Evolutionary conservation across 148 eudicot species (phyloP).

Genomic region (Fagopyrum esculentum): DNA sequence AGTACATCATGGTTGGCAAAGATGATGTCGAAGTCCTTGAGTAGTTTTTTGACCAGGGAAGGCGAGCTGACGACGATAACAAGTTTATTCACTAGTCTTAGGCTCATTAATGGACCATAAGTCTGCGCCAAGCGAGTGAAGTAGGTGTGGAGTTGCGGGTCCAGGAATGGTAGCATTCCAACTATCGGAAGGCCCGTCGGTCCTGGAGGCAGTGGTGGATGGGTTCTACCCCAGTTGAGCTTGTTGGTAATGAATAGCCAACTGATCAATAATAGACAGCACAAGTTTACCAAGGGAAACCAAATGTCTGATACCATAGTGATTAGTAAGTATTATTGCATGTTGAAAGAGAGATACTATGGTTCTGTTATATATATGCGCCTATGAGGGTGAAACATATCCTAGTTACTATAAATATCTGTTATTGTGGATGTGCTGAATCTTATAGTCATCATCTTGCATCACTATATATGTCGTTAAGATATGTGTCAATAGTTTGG

Average conservation of each 20-base stretch:
- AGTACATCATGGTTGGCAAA: conserved; percentile 73
- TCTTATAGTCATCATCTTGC: too few species aligned
- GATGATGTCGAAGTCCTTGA: conserved; percentile 43
- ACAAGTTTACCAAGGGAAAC: conserved; percentile 4
- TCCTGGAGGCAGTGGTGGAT: conserved; percentile 9
- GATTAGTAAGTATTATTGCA: neutral
- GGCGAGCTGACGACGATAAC: conserved; percentile 49
- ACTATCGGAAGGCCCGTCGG: conserved; percentile 11
- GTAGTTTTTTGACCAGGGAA: conserved; percentile 38
- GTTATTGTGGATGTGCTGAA: too few species aligned
- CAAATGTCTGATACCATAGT: conserved; percentile 4
- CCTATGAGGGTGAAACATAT: neutral
- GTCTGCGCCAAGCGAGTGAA: conserved; percentile 17
- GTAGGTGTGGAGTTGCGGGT: conserved; percentile 12
- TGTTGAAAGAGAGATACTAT: neutral
- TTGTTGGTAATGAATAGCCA: neutral
- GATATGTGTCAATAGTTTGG: too few species aligned
- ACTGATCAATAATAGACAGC: neutral
- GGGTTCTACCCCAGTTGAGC: neutral
- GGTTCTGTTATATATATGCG: neutral
- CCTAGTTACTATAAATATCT: too few species aligned
- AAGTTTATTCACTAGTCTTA: conserved; percentile 44
- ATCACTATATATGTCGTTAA: too few species aligned
- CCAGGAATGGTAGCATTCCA: conserved; percentile 7
- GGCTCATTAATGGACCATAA: conserved; percentile 52